These are phyloP conservation scores for Pseudogymnoascus pannorum DNA, from an alignment of 2,329 filamentous ascomycete species.

Conservation along the genomic window DNA sequence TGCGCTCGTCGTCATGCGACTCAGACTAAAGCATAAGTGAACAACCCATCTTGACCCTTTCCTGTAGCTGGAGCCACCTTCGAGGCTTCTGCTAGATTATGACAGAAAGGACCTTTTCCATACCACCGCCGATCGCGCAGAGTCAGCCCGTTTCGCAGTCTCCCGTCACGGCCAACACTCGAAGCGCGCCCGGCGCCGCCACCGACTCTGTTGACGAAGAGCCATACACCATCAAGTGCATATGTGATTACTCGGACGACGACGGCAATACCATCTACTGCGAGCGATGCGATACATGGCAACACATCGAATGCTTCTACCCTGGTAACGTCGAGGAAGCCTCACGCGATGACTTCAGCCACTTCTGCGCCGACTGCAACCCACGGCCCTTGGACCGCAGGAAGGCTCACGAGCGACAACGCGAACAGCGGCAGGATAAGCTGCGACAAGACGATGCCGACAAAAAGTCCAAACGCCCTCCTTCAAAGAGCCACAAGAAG, in stretches of 20 bases:
- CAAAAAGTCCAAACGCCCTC: conserved; percentile 66
- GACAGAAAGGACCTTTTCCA: conserved; percentile 31
- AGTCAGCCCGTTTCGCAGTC: conserved; percentile 21
- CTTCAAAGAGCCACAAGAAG: conserved; percentile 81
- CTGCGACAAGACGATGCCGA: conserved; percentile 45
- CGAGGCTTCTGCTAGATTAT: conserved; percentile 32
- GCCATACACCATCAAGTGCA: conserved; percentile 95
- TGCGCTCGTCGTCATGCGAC: conserved; percentile 32
- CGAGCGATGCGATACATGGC: conserved; percentile 94
- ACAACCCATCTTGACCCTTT: conserved; percentile 25
- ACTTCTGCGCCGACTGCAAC: conserved; percentile 85
- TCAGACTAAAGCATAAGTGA: conserved; percentile 30
- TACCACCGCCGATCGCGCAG: conserved; percentile 30
- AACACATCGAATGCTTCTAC: conserved; percentile 97
- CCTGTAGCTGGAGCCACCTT: conserved; percentile 26
- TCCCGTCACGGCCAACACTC: conserved; percentile 17
- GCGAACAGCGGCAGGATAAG: conserved; percentile 49
- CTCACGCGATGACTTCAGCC: conserved; percentile 63
- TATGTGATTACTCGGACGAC: conserved; percentile 87
- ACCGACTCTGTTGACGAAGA: conserved; percentile 59
- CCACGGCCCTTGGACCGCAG: conserved; percentile 67
- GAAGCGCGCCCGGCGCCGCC: conserved; percentile 24
- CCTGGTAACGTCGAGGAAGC: conserved; percentile 63
- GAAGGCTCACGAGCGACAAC: conserved; percentile 67
- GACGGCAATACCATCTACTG: conserved; percentile 97